These are phyloP conservation scores for Trametes cingulata DNA, from an alignment of 768 basidiomycete genomes.

Conservation along the genomic window DNA sequence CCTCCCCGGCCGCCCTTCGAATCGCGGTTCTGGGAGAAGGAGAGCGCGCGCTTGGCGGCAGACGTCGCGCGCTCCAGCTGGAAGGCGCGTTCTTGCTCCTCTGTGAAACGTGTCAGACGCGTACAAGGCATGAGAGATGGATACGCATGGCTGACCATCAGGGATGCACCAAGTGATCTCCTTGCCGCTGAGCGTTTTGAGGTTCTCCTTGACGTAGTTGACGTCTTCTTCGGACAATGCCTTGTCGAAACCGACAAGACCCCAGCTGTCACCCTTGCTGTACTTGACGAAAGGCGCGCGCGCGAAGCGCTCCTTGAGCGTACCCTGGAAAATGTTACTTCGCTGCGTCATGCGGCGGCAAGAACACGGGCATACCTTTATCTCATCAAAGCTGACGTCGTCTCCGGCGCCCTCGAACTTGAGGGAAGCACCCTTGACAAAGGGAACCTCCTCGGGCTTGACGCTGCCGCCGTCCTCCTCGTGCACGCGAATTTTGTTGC, in stretches of 20 bases:
- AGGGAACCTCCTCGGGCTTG: constrained; percentile 44
- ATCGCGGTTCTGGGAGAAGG: constrained; percentile 41
- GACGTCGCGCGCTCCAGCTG: constrained; percentile 73
- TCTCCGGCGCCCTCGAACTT: constrained; percentile 53
- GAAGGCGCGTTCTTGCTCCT: constrained; percentile 71
- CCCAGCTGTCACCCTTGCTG: constrained; percentile 44
- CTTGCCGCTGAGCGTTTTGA: constrained; percentile 65
- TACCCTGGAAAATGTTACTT: constrained; percentile 34
- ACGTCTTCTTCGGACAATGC: constrained; percentile 72
- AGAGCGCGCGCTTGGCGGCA: constrained; percentile 54
- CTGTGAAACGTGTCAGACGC: constrained; percentile 37
- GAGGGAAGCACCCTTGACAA: constrained; percentile 46
- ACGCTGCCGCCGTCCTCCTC: constrained; percentile 51
- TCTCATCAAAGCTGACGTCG: constrained; percentile 63
- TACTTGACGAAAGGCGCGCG: constrained; percentile 51
- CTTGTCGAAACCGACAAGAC: constrained; percentile 60
- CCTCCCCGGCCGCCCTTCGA: constrained; percentile 49
- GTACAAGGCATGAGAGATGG: neutral
- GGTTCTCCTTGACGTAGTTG: constrained; percentile 60
- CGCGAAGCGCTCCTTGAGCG: constrained; percentile 49
- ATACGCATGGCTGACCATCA: constrained; percentile 45
- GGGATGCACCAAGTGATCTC: constrained; percentile 66
- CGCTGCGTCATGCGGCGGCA: neutral
- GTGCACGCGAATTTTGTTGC: constrained; percentile 63
- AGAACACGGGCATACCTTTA: constrained; percentile 41